Base-by-base conservation (phyloP, 139 green algal genomes). In the Yamagishiella unicocca region DNA sequence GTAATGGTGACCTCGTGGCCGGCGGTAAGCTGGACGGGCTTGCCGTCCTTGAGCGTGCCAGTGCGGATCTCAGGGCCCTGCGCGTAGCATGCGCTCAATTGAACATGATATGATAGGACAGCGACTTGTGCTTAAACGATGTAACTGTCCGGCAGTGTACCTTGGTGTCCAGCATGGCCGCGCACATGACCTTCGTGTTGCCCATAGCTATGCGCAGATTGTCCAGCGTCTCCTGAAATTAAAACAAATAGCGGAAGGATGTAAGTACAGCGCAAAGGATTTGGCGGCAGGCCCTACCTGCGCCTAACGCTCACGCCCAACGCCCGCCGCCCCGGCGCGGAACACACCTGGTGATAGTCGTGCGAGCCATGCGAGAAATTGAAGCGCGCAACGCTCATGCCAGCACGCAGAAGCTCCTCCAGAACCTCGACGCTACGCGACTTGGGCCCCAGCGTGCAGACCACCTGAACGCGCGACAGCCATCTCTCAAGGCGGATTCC, bases 161-260 rank as follows among this genome's bases (percentile, higher is more conserved):
- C 95, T 99, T 99, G 50, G 98, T 99, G 88, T 99, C 98, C 27
- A 99, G 96, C 96, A 99, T 98, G 12, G 99, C 96, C 17, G 97
- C 97, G 89, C 97, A 99, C 94, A 99, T 98, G 73, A 99, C 98
- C 31, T 94, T 90, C 2, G 97, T 98, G 91, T 98, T 97, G 31
- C 86, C 43, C 90, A 96, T 97, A 12, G 96, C 97, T 31, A 92
- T 54, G 14, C 96, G 90, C 77, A 99, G 85, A 84, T 97, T 97
- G 88, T 99, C 94, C 72, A 99, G 91, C 0, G 98, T 99, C 83
- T 97, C 97, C 95, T 98, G 92, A 67, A 67, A 67, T 67, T 67
- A 21, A 43, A 72, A 43, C 31, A 40, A 6, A 40, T 24, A 2
- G 9, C 37, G 50, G 17, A 25, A 58, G 50, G 12, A 58, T 58